Evolutionary conservation across 306 rosid genomes (phyloP), one percentile per base, ranked within the genome.

Genomic region (Fragaria iinumae): DNA sequence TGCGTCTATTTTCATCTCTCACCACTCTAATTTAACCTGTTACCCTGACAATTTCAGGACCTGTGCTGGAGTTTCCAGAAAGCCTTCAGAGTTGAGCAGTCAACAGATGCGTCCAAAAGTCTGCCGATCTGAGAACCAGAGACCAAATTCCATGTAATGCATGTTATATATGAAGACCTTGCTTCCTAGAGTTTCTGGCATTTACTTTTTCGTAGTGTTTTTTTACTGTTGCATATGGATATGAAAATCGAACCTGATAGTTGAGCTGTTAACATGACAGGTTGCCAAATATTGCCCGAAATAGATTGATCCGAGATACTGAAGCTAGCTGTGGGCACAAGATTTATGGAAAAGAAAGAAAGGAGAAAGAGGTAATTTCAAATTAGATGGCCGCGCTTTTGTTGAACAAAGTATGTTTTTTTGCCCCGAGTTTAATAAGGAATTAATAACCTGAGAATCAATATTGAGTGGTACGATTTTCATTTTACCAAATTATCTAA

Each of bases 281-380:
- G 60, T 66, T 14, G 11, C 75, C 39, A 55, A 55, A 67, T 73
- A 76, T 41, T 12, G 6, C 11, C 17, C 69, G n/a, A 65, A 72
- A 73, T 67, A 77, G 47, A 39, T 64, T 38, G 13, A 64, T 11
- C 49, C 70, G 36, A 63, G 67, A 68, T 67, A 13, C 6, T 39
- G 68, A 27, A 23, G 72, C 23, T 74, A 25, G 43, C 62, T 6
- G n/a, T 56, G 80, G 68, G 16, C 69, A 10, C 32, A 60, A 47
- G 64, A 82, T 32, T 69, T 48, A 39, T 74, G 45, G 71, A 71
- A 69, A 43, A 74, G 80, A 56, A 69, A 69, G 66, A 79, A 73
- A 13, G 67, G 71, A 74, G 29, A 75, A 79, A 53, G 63, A 74
- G 80, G 83, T 75, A 69, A 63, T 62, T 13, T 29, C n/a, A 16